Conservation (phyloP, 768 basidiomycete genomes). For the Suillus subaureus region DNA sequence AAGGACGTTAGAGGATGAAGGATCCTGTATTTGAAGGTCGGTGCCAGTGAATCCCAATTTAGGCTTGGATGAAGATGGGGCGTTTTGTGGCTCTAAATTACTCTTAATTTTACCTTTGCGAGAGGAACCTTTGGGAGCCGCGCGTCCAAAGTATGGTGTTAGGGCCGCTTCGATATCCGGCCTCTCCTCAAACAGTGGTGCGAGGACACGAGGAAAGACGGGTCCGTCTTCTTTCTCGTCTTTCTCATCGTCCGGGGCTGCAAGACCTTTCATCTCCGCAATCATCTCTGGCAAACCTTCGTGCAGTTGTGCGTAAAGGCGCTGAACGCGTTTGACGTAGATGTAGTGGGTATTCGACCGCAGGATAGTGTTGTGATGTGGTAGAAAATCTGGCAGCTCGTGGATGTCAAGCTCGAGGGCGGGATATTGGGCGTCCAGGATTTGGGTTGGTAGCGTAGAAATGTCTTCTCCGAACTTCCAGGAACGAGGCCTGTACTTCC, state of each 20-base stretch:
- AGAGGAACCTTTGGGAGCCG: neutral
- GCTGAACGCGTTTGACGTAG: neutral
- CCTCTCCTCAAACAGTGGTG: neutral
- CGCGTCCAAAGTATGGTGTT: neutral
- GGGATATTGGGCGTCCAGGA: slow-evolving; percentile 17
- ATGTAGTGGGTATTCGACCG: neutral
- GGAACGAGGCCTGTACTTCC: neutral
- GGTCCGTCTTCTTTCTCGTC: neutral
- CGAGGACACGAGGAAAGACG: neutral
- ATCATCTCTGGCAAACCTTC: neutral
- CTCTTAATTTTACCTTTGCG: neutral
- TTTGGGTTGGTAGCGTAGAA: neutral
- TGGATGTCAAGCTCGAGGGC: slow-evolving; percentile 5
- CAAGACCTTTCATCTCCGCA: neutral
- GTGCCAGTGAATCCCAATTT: neutral
- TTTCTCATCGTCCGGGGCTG: neutral
- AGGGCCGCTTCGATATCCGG: neutral
- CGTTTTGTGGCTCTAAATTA: neutral
- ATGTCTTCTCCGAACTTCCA: slow-evolving; percentile 5
- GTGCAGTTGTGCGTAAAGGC: neutral
- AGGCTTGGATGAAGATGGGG: neutral
- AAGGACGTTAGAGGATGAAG: neutral
- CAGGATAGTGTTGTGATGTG: neutral
- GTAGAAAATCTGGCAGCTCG: neutral
- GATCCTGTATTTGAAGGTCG: neutral